Evolutionary conservation across 768 basidiomycete genomes (phyloP), one percentile per base, ranked within the genome.

Genomic region (Aureoboletus auriporus): DNA sequence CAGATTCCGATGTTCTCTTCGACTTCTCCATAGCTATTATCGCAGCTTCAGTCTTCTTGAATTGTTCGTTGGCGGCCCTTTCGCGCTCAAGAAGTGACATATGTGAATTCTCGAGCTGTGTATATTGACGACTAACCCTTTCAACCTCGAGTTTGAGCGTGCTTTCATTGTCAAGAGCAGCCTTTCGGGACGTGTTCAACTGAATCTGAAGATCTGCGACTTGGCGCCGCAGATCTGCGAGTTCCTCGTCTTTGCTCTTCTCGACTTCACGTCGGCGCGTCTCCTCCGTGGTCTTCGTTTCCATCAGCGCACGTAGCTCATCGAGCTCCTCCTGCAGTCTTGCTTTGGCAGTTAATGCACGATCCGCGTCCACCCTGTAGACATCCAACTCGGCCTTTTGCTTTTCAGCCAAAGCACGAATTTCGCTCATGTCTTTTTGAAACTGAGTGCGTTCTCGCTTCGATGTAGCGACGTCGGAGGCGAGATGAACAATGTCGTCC

Each of bases 241-340:
- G 80, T 66, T 99, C 95, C 39, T 80, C 75, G 55, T 97, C 93
- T 58, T 85, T 90, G 67, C 87, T 86, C 66, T 84, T 85, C 64
- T 93, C 90, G 1, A 83, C 91, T 61, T 96, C 89, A 30, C 76
- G 78, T 14, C 89, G 80, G 28, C 85, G 84, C 8, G 80, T 86
- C 59, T 93, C 93, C 64, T 97, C 93, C 23, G 83, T 84, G 0
- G 84, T 79, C 65, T 93, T 96, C 1, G 89, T 87, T 39, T 85
- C 83, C 71, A 96, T 79, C 12, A 89, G 70, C n/a, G 79, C 71
- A 7, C 93, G 84, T 8, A 98, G 74, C 52, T 90, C 86, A 58
- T 95, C 93, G 10, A 96, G 72, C 66, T 96, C 94, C 35, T 75
- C 78, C 58, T 90, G 83, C 3, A 95, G 71, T 58, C 84, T 87